Conservation (phyloP, 208 protist genomes). For the Crithidia expoeki region DNA sequence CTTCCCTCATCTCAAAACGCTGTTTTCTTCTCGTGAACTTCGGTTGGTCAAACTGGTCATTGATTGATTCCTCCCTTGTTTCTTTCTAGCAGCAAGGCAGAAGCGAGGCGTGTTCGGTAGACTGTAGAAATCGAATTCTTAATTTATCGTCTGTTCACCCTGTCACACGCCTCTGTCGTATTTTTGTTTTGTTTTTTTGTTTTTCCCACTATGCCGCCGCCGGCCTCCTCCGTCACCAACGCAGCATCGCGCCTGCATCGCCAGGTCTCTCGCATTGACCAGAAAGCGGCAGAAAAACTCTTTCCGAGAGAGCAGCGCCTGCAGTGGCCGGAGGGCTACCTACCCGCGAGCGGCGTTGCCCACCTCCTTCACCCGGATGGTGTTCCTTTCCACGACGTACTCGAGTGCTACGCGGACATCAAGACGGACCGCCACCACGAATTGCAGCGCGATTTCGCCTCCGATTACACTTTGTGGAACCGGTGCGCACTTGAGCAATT, state of each 20-base stretch:
- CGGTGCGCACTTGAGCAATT: conserved; percentile 56
- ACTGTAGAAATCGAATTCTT: too few relatives aligned
- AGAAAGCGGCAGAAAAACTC: conserved; percentile 31
- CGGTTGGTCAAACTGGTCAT: too few relatives aligned
- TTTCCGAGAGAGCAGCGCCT: conserved; percentile 53
- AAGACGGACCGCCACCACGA: conserved; percentile 41
- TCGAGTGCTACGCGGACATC: conserved; percentile 64
- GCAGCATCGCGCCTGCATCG: conserved; percentile 40
- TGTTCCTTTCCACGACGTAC: conserved; percentile 56
- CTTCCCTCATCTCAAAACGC: too few relatives aligned
- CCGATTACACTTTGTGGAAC: conserved; percentile 79
- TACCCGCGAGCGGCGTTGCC: conserved; percentile 74
- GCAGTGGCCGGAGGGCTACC: conserved; percentile 70
- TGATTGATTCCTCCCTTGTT: too few relatives aligned
- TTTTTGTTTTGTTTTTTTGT: too few relatives aligned
- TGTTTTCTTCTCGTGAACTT: too few relatives aligned
- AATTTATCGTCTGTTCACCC: background rate
- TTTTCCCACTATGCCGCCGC: conserved; percentile 10
- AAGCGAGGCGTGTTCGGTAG: too few relatives aligned
- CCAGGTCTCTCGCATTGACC: conserved; percentile 52
- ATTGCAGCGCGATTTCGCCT: conserved; percentile 77
- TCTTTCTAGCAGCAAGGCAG: too few relatives aligned
- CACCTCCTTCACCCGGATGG: conserved; percentile 68
- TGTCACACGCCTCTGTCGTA: background rate
- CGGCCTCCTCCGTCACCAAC: conserved; percentile 7